Percentiles rank a stretch among this genome's conserved stretches.
Evolutionary conservation across 2,329 filamentous ascomycete species (phyloP).

Genomic region (Dothistroma septosporum): DNA sequence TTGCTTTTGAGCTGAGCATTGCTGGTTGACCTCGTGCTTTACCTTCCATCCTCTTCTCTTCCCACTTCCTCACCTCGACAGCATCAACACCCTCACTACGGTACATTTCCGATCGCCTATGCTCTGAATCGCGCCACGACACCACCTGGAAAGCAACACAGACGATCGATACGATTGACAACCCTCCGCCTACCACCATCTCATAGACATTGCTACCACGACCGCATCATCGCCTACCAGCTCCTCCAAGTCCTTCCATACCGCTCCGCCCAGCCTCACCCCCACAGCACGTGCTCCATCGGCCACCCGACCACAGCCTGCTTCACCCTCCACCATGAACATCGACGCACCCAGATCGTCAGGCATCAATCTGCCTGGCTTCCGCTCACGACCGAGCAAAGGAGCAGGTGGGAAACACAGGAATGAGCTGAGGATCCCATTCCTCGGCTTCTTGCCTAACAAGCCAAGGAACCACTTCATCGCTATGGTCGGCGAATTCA

Average conservation of each 20-base stretch:
- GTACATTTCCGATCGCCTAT: background rate
- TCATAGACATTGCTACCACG: slow-evolving; percentile 5
- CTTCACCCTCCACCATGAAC: slow-evolving; percentile 34
- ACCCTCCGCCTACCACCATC: background rate
- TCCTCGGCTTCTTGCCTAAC: slow-evolving; percentile 44
- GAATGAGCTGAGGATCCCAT: slow-evolving; percentile 38
- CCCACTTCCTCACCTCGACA: background rate
- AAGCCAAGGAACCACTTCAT: slow-evolving; percentile 42
- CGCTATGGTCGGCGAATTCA: slow-evolving; percentile 45
- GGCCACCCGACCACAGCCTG: slow-evolving; percentile 2
- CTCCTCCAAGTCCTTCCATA: slow-evolving; percentile 9
- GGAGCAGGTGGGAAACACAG: slow-evolving; percentile 10
- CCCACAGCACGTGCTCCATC: background rate
- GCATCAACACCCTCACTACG: background rate
- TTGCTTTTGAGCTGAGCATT: background rate
- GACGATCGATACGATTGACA: background rate
- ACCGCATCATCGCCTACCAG: slow-evolving; percentile 1
- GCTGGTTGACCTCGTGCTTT: slow-evolving; percentile 1
- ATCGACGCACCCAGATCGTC: slow-evolving; percentile 33
- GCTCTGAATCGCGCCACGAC: background rate
- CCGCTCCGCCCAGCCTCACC: slow-evolving; percentile 6
- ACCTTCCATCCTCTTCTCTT: background rate
- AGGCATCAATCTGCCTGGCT: slow-evolving; percentile 29
- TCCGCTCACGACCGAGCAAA: slow-evolving; percentile 7
- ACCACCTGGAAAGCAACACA: background rate